Evolutionary conservation across 768 basidiomycete genomes (phyloP), one percentile per base, ranked within the genome.

Genomic region (Multifurca ochricompacta): DNA sequence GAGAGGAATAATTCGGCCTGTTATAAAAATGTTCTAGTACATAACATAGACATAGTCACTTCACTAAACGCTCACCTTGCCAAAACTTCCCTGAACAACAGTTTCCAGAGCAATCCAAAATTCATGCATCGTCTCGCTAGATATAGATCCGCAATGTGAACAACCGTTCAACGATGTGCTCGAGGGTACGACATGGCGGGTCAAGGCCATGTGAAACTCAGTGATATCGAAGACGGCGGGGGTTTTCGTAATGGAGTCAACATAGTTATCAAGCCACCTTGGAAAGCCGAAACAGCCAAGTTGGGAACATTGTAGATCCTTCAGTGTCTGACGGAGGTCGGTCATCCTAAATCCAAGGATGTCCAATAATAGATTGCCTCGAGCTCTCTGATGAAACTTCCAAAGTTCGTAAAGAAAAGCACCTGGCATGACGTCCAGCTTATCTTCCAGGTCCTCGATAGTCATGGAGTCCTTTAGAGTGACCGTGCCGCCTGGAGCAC

Each of bases 171-270:
- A n/a, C 25, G 13, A 41, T 1, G 23, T 11, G n/a, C 14, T n/a
- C 14, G 30, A 11, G 10, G n/a, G 3, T 5, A 32, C 16, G 16
- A 23, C 34, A 42, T 52, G 51, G 23, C 27, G 51, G 8, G 27
- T 46, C 44, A 44, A 32, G 3, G 51, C 11, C 27, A 53, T 31
- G 44, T 53, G 51, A 46, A 53, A 53, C 28, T 30, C 39, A 2
- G 44, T 53, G 14, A 39, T 27, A 27, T 36, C 21, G 16, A 45
- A 42, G n/a, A 14, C 14, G 27, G 48, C 35, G 11, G 48, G 48
- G 11, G 18, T 11, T 25, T 39, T 42, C 37, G 39, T 21, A 14
- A 51, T 51, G 10, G 49, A 51, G 9, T 25, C 40, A n/a, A 42
- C 8, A 23, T 51, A 51, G 23, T 51, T 39, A 14, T 42, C 39